phyloP scores from a whole-genome alignment of 768 basidiomycete species.

The Hygrophorus pudorinus region DNA sequence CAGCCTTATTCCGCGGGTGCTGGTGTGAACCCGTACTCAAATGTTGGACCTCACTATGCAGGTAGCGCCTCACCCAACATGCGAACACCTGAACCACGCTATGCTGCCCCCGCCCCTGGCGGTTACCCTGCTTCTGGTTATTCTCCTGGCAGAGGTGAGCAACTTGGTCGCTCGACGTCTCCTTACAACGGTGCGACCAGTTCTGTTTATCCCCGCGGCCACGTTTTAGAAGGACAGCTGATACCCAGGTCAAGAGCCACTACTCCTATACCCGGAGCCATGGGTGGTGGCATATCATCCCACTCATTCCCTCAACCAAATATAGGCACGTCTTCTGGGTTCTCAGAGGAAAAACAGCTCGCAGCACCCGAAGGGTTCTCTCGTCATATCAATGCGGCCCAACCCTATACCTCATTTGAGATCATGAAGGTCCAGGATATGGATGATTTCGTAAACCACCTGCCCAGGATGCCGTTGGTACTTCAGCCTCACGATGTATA shows the following conservation, averaged over 20 bases:
- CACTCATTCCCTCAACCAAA: constrained; percentile 11
- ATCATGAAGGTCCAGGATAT: constrained; percentile 66
- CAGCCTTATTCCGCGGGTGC: constrained; percentile 7
- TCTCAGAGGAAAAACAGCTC: constrained; percentile 32
- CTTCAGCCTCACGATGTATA: constrained; percentile 71
- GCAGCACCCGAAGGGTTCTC: constrained; percentile 64
- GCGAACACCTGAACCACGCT: constrained; percentile 35
- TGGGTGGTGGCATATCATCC: constrained; percentile 10
- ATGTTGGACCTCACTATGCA: constrained; percentile 10
- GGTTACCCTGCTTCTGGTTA: constrained; percentile 25
- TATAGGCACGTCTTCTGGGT: constrained; percentile 21
- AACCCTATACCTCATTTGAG: constrained; percentile 61
- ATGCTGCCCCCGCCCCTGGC: constrained; percentile 13
- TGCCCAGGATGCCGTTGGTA: constrained; percentile 64
- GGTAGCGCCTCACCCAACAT: constrained; percentile 35
- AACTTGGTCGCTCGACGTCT: constrained; percentile 32
- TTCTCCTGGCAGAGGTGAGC: constrained; percentile 21
- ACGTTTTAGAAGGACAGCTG: constrained; percentile 26
- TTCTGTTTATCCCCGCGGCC: constrained; percentile 44
- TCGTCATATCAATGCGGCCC: constrained; percentile 58
- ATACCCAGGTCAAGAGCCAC: constrained; percentile 32
- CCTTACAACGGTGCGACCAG: constrained; percentile 24
- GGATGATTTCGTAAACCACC: constrained; percentile 58
- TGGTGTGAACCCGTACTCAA: constrained; percentile 11
- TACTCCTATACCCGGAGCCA: constrained; percentile 41